Conservation (phyloP, 2,329 filamentous ascomycete species). For the Grosmannia serpens region DNA sequence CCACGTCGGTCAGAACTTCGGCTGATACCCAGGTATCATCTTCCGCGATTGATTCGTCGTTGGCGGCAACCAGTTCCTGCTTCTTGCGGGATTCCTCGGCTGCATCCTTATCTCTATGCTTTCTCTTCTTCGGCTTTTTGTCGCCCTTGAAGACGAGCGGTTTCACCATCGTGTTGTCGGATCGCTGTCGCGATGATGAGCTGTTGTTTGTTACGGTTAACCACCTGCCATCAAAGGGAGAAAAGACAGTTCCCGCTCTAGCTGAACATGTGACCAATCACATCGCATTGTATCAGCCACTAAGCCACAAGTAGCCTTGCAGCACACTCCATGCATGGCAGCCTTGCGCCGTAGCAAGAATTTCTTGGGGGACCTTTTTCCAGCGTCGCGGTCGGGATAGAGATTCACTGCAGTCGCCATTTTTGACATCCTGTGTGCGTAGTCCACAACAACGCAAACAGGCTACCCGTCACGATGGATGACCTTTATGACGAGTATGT, state of each 20-base stretch:
- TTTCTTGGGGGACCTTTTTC: background rate
- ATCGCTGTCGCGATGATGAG: background rate
- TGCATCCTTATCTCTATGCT: conserved; percentile 48
- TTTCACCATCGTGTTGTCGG: conserved; percentile 58
- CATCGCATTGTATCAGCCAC: background rate
- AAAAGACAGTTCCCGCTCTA: background rate
- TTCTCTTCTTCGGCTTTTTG: conserved; percentile 87
- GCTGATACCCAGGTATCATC: conserved; percentile 92
- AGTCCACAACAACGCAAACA: background rate
- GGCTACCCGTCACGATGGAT: conserved; percentile 45
- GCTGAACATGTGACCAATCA: background rate
- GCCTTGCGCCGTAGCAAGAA: conserved; percentile 2
- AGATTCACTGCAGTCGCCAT: background rate
- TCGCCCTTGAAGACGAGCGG: conserved; percentile 93
- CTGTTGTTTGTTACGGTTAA: background rate
- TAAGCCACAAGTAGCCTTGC: conserved; percentile 1
- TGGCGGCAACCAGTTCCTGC: conserved; percentile 23
- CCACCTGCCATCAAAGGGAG: background rate
- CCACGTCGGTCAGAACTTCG: conserved; percentile 60
- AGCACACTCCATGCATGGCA: background rate
- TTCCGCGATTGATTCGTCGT: conserved; percentile 31
- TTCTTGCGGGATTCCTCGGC: conserved; percentile 21
- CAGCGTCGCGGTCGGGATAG: background rate
- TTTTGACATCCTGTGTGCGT: background rate
- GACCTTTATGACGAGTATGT: conserved; percentile 90